These are phyloP conservation scores for Moesziomyces sp. DNA, from an alignment of 1,284 basidiomycete species.

Conservation along the genomic window DNA sequence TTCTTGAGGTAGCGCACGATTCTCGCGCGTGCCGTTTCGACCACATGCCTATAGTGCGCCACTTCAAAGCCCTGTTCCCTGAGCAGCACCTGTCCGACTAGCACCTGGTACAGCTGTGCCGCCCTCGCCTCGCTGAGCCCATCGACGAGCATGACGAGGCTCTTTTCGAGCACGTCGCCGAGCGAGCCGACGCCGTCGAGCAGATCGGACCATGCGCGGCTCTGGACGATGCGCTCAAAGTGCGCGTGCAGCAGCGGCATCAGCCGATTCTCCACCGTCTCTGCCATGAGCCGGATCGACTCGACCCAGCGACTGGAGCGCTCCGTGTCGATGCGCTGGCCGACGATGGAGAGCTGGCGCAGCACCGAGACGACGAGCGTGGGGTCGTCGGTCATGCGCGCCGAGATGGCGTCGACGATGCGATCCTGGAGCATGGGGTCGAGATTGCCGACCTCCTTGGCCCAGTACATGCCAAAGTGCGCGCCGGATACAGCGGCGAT, in stretches of 20 bases:
- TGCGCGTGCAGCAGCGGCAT: slow-evolving; percentile 39
- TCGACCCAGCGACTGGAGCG: slow-evolving; percentile 57
- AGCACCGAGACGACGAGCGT: slow-evolving; percentile 29
- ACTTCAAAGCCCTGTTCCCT: slow-evolving; percentile 52
- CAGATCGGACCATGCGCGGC: slow-evolving; percentile 45
- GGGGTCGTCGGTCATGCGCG: slow-evolving; percentile 26
- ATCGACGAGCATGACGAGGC: slow-evolving; percentile 56
- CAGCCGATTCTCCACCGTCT: slow-evolving; percentile 49
- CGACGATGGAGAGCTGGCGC: slow-evolving; percentile 53
- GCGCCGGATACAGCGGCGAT: slow-evolving; percentile 43
- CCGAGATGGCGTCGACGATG: slow-evolving; percentile 43
- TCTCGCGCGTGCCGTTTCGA: slow-evolving; percentile 53
- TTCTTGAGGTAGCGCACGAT: slow-evolving; percentile 56
- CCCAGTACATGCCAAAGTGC: slow-evolving; percentile 61
- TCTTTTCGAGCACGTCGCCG: slow-evolving; percentile 55
- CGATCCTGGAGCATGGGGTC: slow-evolving; percentile 43
- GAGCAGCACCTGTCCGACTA: slow-evolving; percentile 59
- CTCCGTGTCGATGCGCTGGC: slow-evolving; percentile 52
- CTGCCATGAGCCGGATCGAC: slow-evolving; percentile 55
- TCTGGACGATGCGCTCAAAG: slow-evolving; percentile 50
- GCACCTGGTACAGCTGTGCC: slow-evolving; percentile 48
- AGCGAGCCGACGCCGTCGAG: slow-evolving; percentile 56
- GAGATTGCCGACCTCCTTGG: slow-evolving; percentile 59
- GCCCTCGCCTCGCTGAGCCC: slow-evolving; percentile 55
- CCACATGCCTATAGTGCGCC: slow-evolving; percentile 16